Conservation (phyloP, 179 eudicot species). For the Pouteria campechiana region DNA sequence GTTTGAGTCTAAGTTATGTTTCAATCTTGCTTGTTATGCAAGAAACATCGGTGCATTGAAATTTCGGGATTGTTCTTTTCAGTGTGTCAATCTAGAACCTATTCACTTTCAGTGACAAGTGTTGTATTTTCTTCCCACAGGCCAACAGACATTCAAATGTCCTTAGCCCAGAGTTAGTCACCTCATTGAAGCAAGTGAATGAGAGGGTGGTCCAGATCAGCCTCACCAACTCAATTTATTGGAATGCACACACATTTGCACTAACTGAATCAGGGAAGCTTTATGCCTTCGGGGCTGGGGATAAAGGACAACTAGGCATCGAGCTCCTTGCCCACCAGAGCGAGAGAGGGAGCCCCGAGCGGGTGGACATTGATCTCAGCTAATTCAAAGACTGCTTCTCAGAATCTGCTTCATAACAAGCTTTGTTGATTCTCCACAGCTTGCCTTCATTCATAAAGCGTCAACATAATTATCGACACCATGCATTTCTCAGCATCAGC, state of each 20-base stretch:
- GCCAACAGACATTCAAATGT: conserved; percentile 66
- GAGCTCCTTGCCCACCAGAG: conserved; percentile 60
- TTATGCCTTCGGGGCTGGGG: conserved; percentile 81
- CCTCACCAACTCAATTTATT: conserved; percentile 61
- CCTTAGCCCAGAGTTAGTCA: conserved; percentile 56
- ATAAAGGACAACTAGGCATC: conserved; percentile 80
- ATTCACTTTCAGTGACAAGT: too few relatives aligned
- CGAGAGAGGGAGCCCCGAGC: conserved; percentile 53
- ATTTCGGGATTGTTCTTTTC: too few relatives aligned
- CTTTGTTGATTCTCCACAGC: too few relatives aligned
- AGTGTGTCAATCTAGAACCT: too few relatives aligned
- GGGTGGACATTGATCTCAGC: conserved; percentile 56
- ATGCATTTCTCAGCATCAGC: too few relatives aligned
- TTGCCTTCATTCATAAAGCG: too few relatives aligned
- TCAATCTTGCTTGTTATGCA: too few relatives aligned
- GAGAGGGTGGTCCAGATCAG: conserved; percentile 84
- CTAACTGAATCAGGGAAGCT: conserved; percentile 78
- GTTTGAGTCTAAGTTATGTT: too few relatives aligned
- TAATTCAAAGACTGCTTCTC: background rate
- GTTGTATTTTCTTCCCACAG: conserved; percentile 18
- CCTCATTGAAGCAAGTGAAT: conserved; percentile 52
- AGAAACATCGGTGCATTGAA: too few relatives aligned
- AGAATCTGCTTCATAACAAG: too few relatives aligned
- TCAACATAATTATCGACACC: too few relatives aligned
- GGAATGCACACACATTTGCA: conserved; percentile 91